A percentile compares a stretch with the other conserved stretches of the same genome.
These are phyloP conservation scores for Artemisia tridentata DNA, from an alignment of 129 eudicot genomes.

Conservation along the genomic window DNA sequence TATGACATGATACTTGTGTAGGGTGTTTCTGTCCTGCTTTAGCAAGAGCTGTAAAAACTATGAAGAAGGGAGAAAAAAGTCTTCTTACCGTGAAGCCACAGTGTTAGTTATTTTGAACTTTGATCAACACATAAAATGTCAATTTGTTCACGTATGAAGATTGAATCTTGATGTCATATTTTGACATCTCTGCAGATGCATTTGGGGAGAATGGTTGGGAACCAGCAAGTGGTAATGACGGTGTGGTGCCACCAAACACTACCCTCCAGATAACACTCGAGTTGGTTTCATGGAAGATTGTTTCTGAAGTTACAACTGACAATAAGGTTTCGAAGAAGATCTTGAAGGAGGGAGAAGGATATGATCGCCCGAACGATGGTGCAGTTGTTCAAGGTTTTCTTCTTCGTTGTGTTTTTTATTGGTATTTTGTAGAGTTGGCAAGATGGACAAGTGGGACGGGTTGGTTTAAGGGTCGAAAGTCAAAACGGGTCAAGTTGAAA, in stretches of 20 bases:
- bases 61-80: slow-evolving; percentile 75
- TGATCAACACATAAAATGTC: background rate
- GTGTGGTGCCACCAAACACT: slow-evolving; percentile 33
- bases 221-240: slow-evolving; percentile 10
- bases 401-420: background rate
- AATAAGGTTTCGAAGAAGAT: slow-evolving; percentile 64
- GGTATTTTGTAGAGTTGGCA: background rate
- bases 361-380: slow-evolving; percentile 65
- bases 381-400: slow-evolving; percentile 57
- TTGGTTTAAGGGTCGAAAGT: too few relatives aligned
- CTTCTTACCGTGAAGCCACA: slow-evolving; percentile 36
- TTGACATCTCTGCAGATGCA: slow-evolving; percentile 26
- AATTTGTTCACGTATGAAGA: background rate
- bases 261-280: slow-evolving; percentile 37
- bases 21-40: slow-evolving; percentile 78
- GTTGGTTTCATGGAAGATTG: slow-evolving; percentile 63
- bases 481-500: background rate
- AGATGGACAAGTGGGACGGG: background rate
- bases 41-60: slow-evolving; percentile 68
- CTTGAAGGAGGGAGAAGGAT: slow-evolving; percentile 55
- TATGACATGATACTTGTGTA: slow-evolving; percentile 7
- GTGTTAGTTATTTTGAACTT: slow-evolving; percentile 28
- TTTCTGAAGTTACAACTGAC: slow-evolving; percentile 55
- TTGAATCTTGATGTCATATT: slow-evolving; percentile 7
- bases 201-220: slow-evolving; percentile 34